Evolutionary conservation across 352 stramenopile species (phyloP), one percentile per base, ranked within the genome.

Genomic region (Phytophthora gonapodyides): DNA sequence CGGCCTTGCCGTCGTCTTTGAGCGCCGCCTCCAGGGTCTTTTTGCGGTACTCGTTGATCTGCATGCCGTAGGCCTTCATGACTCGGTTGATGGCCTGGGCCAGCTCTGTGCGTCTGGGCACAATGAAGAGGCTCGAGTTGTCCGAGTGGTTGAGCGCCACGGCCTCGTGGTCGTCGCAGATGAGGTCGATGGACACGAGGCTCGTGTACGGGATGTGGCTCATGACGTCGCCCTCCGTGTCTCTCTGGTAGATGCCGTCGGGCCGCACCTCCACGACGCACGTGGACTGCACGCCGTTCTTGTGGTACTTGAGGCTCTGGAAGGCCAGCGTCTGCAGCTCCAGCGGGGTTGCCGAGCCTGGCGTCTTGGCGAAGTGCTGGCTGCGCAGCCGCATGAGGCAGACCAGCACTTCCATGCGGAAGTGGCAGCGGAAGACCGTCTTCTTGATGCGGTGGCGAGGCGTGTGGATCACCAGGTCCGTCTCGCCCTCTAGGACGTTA

Each of bases 11-110:
- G 34, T 87, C 71, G 10, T 89, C 72, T 48, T 86, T 85, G 19
- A 77, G 45, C 1, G 80, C 82, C 0, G 61, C 69, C 27, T 85
- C 81, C 69, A 94, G 73, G 7, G 82, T 90, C 58, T 92, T 92
- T 63, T 94, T 90, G 17, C 78, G 69, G 52, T 94, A 94, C 42
- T 94, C 82, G 59, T 94, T 92, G 16, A 94, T 88, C 44, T 78
- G 73, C 70, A 94, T 94, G 12, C 75, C 78, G 45, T 92, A 94
- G 4, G 75, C 73, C n/a, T 78, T 76, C 79, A 92, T 91, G 12
- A 90, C 75, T 38, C 67, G 63, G 27, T 85, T 78, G 40, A 94
- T 92, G 0, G 72, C 76, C 53, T 82, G 76, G n/a, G 80, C 81
- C 35, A 94, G 73, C 24, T 92, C 84, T 7, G 79, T 88, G 13